Conservation (phyloP, 2,329 filamentous ascomycete genomes). For the Aureobasidium lini region DNA sequence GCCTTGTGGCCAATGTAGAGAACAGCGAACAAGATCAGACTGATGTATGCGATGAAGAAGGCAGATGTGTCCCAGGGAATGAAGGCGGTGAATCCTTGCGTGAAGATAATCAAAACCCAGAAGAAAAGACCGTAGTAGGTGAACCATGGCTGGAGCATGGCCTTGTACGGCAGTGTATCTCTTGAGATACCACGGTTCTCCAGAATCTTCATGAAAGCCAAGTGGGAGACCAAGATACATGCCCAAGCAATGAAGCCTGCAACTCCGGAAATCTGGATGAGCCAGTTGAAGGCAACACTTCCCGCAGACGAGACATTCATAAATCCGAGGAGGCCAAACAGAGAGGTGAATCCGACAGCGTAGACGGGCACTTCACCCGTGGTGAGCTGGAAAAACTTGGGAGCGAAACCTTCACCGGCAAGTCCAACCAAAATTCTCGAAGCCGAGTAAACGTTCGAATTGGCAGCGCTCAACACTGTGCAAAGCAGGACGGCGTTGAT, state of each 20-base stretch:
- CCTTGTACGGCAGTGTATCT: constrained; percentile 60
- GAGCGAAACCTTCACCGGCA: constrained; percentile 40
- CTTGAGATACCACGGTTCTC: constrained; percentile 61
- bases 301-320: constrained; percentile 62
- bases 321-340: constrained; percentile 63
- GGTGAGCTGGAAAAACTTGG: constrained; percentile 34
- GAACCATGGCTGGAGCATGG: constrained; percentile 59
- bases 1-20: constrained; percentile 68
- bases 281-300: constrained; percentile 63
- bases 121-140: constrained; percentile 60
- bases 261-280: constrained; percentile 52
- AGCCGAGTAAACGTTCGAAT: constrained; percentile 47
- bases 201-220: constrained; percentile 61
- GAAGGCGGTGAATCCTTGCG: constrained; percentile 42
- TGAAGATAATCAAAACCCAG: constrained; percentile 33
- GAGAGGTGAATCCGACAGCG: constrained; percentile 37
- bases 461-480: constrained; percentile 59
- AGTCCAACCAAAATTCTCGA: constrained; percentile 64
- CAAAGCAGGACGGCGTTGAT: constrained; percentile 54
- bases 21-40: constrained; percentile 62
- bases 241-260: constrained; percentile 61
- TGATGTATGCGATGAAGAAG: constrained; percentile 69
- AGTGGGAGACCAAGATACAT: constrained; percentile 63
- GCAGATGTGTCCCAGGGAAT: constrained; percentile 58
- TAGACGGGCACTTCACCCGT: constrained; percentile 38